Conservation (phyloP, 768 basidiomycete species). For the Boletus rubescentipes region DNA sequence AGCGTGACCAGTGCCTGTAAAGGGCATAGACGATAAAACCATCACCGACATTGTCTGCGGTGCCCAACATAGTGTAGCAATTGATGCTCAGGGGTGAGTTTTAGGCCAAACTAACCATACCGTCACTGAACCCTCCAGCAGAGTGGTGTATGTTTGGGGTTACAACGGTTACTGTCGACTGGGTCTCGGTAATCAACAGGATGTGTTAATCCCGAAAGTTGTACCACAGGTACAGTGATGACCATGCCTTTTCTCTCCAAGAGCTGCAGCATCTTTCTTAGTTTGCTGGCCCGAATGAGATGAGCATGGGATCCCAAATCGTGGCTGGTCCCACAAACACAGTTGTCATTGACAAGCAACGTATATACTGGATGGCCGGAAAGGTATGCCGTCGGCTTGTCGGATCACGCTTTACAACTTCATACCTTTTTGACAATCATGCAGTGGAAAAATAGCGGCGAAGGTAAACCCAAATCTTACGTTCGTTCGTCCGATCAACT, state of each 20-base stretch:
- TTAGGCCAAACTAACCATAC: not conserved
- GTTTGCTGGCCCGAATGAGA: constrained; percentile 72
- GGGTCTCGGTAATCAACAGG: constrained; percentile 84
- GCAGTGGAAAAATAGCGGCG: constrained; percentile 94
- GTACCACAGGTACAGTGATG: constrained; percentile 66
- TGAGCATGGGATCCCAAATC: constrained; percentile 60
- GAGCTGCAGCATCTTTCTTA: constrained; percentile 26
- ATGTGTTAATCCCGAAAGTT: constrained; percentile 73
- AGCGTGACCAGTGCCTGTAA: constrained; percentile 58
- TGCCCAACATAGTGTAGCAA: constrained; percentile 81
- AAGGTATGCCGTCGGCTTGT: constrained; percentile 45
- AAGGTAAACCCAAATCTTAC: constrained; percentile 48
- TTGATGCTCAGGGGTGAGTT: constrained; percentile 72
- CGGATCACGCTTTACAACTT: not conserved
- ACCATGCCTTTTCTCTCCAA: not conserved
- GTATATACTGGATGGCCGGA: constrained; percentile 87
- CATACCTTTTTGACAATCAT: constrained; percentile 18
- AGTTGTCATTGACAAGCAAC: constrained; percentile 79
- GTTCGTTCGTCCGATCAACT: not conserved
- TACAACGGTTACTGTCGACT: constrained; percentile 91
- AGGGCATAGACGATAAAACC: constrained; percentile 71
- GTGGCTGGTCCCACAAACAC: constrained; percentile 81
- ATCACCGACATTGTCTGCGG: constrained; percentile 85
- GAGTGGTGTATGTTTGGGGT: constrained; percentile 82
- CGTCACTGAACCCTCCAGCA: constrained; percentile 29